Evolutionary conservation across 2,329 filamentous ascomycete genomes (phyloP).

Genomic region (Sclerotinia glacialis): DNA sequence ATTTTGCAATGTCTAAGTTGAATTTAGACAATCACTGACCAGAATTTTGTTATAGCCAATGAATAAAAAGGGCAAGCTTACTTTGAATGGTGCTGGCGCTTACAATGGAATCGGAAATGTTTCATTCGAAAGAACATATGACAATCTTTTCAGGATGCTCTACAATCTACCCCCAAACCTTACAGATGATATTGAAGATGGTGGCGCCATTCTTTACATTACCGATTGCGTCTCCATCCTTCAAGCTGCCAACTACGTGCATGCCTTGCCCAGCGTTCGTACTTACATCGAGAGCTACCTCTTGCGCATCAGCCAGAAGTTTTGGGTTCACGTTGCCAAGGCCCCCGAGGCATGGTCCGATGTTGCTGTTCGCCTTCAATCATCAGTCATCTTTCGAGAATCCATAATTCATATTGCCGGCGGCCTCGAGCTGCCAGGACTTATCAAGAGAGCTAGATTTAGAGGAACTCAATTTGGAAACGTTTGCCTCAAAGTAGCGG

Average conservation of each 20-base stretch:
- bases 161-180: slow-evolving; percentile 29
- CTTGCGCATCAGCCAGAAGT: slow-evolving; percentile 30
- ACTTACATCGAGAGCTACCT: slow-evolving; percentile 32
- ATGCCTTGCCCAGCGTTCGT: slow-evolving; percentile 27
- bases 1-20: background rate
- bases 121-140: slow-evolving; percentile 31
- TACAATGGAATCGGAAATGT: slow-evolving; percentile 24
- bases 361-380: slow-evolving; percentile 32
- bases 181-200: slow-evolving; percentile 23
- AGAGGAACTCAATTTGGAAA: background rate
- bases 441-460: slow-evolving; percentile 26
- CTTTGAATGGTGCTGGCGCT: slow-evolving; percentile 19
- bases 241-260: slow-evolving; percentile 29
- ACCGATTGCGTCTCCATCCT: slow-evolving; percentile 30
- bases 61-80: slow-evolving; percentile 15
- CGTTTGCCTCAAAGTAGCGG: slow-evolving; percentile 26
- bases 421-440: slow-evolving; percentile 25
- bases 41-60: background rate
- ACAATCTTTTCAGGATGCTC: slow-evolving; percentile 35
- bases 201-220: slow-evolving; percentile 22
- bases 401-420: slow-evolving; percentile 36
- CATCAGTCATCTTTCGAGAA: slow-evolving; percentile 36
- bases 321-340: slow-evolving; percentile 32
- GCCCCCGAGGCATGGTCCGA: slow-evolving; percentile 33
- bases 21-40: background rate